These are phyloP conservation scores for Pogostemon cablin DNA, from an alignment of 257 asterid genomes.

Conservation along the genomic window DNA sequence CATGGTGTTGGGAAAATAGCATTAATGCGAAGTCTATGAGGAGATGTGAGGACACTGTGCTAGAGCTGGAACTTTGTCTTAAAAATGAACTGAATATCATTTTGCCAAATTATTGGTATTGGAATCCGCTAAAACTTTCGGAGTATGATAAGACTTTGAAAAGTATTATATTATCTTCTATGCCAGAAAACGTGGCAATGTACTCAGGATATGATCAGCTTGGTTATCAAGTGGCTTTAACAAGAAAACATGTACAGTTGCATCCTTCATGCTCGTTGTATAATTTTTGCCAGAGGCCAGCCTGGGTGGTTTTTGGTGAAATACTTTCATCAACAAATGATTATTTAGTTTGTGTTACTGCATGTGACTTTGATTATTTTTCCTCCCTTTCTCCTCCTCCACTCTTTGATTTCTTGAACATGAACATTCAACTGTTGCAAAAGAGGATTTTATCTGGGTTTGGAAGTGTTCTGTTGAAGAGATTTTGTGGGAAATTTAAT, in stretches of 20 bases:
- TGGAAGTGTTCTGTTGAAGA: slow-evolving; percentile 65
- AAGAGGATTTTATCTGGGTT: slow-evolving; percentile 61
- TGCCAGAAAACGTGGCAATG: slow-evolving; percentile 89
- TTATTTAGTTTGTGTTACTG: slow-evolving; percentile 81
- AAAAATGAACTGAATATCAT: slow-evolving; percentile 63
- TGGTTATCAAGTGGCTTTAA: slow-evolving; percentile 81
- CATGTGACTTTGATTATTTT: slow-evolving; percentile 56
- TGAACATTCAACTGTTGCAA: slow-evolving; percentile 62
- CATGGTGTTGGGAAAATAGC: slow-evolving; percentile 95
- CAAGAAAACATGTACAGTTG: slow-evolving; percentile 74
- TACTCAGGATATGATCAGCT: slow-evolving; percentile 91
- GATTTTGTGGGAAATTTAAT: slow-evolving; percentile 76
- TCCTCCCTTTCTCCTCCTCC: slow-evolving; percentile 65
- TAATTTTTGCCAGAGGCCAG: slow-evolving; percentile 71
- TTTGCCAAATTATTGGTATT: slow-evolving; percentile 78
- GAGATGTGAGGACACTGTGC: slow-evolving; percentile 82
- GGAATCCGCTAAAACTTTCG: slow-evolving; percentile 59
- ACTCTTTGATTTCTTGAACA: slow-evolving; percentile 57
- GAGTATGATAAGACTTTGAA: slow-evolving; percentile 60
- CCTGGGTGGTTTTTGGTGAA: slow-evolving; percentile 85
- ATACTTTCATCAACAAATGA: slow-evolving; percentile 67
- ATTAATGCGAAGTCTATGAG: slow-evolving; percentile 90
- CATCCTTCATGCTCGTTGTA: slow-evolving; percentile 89
- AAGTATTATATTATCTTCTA: slow-evolving; percentile 65
- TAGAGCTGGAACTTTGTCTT: slow-evolving; percentile 76